These are phyloP conservation scores for Gnomoniopsis smithogilvyi DNA, from an alignment of 2,329 filamentous ascomycete species.

Conservation along the genomic window DNA sequence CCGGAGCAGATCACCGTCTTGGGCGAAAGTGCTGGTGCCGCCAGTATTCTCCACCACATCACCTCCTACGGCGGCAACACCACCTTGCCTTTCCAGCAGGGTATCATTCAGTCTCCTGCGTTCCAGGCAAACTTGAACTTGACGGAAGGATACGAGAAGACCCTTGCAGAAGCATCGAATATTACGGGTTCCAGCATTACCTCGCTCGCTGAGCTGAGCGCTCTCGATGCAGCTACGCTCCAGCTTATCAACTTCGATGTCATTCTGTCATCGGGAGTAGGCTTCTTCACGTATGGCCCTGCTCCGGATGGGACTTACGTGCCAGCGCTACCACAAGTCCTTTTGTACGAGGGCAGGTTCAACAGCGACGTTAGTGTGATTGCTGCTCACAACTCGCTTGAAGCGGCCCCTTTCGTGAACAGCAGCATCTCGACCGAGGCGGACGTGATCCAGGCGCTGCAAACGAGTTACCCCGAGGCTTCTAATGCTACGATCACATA, in stretches of 20 bases:
- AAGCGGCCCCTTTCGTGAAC: constrained; percentile 40
- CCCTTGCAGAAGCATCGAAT: constrained; percentile 6
- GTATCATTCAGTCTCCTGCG: constrained; percentile 32
- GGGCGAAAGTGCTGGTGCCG: constrained; percentile 43
- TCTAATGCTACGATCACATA: constrained; percentile 31
- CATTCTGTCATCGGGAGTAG: constrained; percentile 21
- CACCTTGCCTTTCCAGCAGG: constrained; percentile 39
- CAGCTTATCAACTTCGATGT: constrained; percentile 23
- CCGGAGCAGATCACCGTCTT: constrained; percentile 37
- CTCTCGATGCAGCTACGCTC: constrained; percentile 21
- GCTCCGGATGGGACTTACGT: constrained; percentile 29
- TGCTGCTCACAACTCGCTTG: constrained; percentile 40
- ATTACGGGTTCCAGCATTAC: constrained; percentile 26
- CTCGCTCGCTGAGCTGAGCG: constrained; percentile 26
- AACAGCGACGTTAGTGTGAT: constrained; percentile 44
- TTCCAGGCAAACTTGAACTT: constrained; percentile 34
- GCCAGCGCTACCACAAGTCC: constrained; percentile 24
- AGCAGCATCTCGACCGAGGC: constrained; percentile 37
- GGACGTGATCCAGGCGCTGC: constrained; percentile 37
- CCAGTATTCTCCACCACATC: constrained; percentile 48
- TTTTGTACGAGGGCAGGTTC: constrained; percentile 26
- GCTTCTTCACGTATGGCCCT: constrained; percentile 29
- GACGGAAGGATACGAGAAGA: constrained; percentile 25
- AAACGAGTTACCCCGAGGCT: constrained; percentile 19
- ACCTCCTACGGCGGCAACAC: constrained; percentile 39